Base-by-base conservation (phyloP, 345 rosid genomes). In the Gynandropsis gynandra region DNA sequence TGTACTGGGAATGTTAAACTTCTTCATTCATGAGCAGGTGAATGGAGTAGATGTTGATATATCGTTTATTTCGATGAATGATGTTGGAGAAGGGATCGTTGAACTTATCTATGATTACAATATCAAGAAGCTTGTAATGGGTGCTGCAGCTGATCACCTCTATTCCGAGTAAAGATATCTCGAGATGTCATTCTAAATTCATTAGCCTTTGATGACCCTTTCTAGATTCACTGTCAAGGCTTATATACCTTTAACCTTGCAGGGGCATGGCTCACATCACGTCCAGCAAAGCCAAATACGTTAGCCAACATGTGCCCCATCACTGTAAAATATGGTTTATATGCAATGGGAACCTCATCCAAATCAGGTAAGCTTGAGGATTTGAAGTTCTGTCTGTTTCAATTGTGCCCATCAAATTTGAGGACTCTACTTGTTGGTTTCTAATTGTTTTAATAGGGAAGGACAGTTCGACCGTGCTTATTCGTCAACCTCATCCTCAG, bases 61-160 rank as follows among this genome's bases (percentile, higher is more conserved):
- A 56, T 54, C 67, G 10, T 38, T 18, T 27, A 17, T 63, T 49
- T 71, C 56, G 42, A 72, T 46, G 63, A 65, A 64, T 24, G 76
- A 67, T 32, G 65, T 71, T 16, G 85, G 73, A 33, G 74, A 74
- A 61, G 87, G 95, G 52, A 75, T 82, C 34, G 70, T 86, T 53
- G 88, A 80, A 64, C 82, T 78, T 20, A 65, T 77, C 8, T 71
- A 57, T 52, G 66, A 44, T 45, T 67, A 78, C 58, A 58, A 57
- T 34, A 71, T 82, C 14, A 78, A 68, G 47, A 77, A 72, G 67
- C 86, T 71, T 40, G 70, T 80, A 31, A 76, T 81, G 74, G 90
- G 89, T 59, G 90, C 82, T 29, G 83, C 89, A 39, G 75, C 95
- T 51, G 70, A 80, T 54, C 57, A 72, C 32, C 73, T 48, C 58